A percentile compares a stretch with the other conserved stretches of the same genome.
phyloP scores from a whole-genome alignment of 2,329 filamentous ascomycete species.

The Cladosporium sp. region DNA sequence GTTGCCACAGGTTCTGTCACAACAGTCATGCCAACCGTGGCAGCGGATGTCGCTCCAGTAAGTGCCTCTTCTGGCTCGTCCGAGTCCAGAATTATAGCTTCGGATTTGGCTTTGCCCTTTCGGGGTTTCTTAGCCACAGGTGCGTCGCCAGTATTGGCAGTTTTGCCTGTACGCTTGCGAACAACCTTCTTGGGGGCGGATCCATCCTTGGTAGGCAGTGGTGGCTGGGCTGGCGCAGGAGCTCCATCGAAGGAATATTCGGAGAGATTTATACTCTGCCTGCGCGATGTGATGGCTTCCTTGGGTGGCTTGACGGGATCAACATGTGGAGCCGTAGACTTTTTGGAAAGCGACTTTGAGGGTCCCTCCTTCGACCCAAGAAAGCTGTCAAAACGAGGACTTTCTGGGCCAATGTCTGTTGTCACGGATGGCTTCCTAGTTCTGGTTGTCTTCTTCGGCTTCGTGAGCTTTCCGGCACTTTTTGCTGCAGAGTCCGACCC shows the following conservation, averaged over 20 bases:
- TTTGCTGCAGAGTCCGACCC: neutral
- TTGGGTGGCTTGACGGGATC: neutral
- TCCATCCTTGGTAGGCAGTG: slow-evolving; percentile 16
- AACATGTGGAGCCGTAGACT: neutral
- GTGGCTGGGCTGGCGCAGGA: neutral
- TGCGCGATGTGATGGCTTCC: slow-evolving; percentile 9
- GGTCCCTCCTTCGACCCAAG: neutral
- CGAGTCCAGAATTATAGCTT: slow-evolving; percentile 33
- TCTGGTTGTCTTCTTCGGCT: slow-evolving; percentile 17
- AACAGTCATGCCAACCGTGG: too few relatives aligned
- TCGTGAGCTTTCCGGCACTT: slow-evolving; percentile 21
- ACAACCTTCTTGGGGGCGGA: slow-evolving; percentile 14
- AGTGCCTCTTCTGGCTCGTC: slow-evolving; percentile 28
- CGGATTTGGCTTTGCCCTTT: slow-evolving; percentile 31
- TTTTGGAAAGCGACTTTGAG: neutral
- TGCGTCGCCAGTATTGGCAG: neutral
- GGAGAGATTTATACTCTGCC: slow-evolving; percentile 26
- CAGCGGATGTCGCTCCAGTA: slow-evolving; percentile 17
- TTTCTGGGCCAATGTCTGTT: neutral
- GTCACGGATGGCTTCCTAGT: neutral
- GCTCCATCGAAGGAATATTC: slow-evolving; percentile 24
- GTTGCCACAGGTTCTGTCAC: neutral
- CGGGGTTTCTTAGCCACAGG: slow-evolving; percentile 24
- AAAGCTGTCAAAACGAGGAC: neutral
- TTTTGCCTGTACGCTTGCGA: slow-evolving; percentile 22